These are phyloP conservation scores for Colletotrichum phormii DNA, from an alignment of 2,329 filamentous ascomycete genomes.

Conservation along the genomic window DNA sequence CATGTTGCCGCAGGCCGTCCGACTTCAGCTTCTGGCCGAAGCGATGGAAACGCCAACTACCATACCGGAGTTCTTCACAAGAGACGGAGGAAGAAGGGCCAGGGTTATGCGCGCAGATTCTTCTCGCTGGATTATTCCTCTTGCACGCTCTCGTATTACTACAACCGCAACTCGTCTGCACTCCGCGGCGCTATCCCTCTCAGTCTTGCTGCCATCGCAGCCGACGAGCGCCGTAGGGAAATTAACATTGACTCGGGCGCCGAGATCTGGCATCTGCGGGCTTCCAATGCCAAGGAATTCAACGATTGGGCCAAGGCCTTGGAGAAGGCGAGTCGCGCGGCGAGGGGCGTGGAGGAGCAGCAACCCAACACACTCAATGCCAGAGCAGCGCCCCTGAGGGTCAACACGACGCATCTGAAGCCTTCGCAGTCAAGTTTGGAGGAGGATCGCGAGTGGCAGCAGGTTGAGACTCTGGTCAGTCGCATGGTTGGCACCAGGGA, in stretches of 20 bases:
- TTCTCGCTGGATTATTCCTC: constrained; percentile 97
- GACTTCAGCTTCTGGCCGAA: constrained; percentile 63
- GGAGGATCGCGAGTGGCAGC: constrained; percentile 87
- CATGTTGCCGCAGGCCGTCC: constrained; percentile 56
- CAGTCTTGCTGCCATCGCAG: constrained; percentile 89
- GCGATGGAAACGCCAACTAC: constrained; percentile 67
- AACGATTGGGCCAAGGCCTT: constrained; percentile 87
- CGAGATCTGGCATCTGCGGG: constrained; percentile 94
- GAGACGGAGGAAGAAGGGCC: constrained; percentile 90
- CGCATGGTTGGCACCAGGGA: constrained; percentile 89
- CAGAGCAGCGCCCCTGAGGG: constrained; percentile 41
- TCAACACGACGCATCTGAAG: constrained; percentile 42
- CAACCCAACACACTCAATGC: constrained; percentile 27
- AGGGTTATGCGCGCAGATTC: constrained; percentile 92
- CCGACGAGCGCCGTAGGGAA: constrained; percentile 87
- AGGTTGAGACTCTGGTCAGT: constrained; percentile 86
- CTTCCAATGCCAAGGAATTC: constrained; percentile 86
- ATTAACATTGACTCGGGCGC: constrained; percentile 97
- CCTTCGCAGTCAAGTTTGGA: constrained; percentile 52
- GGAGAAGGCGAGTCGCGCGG: constrained; percentile 80
- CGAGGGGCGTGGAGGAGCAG: constrained; percentile 59
- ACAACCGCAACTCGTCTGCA: constrained; percentile 92
- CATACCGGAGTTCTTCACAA: constrained; percentile 91
- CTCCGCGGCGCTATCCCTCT: constrained; percentile 92
- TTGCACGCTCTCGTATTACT: constrained; percentile 95